A percentile compares a stretch with the other conserved stretches of the same genome.
Evolutionary conservation across 2,329 filamentous ascomycete genomes (phyloP).

Genomic region (Aspergillus tamarii): DNA sequence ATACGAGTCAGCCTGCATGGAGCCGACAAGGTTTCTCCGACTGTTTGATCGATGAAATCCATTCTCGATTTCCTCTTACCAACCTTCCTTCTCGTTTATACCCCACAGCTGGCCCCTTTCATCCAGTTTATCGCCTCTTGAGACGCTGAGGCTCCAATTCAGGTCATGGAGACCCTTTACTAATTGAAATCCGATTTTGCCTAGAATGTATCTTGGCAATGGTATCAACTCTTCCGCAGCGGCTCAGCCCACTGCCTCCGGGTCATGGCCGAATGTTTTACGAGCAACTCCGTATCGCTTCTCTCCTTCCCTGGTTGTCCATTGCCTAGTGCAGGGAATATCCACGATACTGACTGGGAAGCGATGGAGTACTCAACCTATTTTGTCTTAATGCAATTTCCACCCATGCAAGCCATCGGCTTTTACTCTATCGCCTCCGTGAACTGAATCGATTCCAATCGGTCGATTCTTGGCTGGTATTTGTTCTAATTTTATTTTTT

Average conservation of each 20-base stretch:
- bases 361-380: not conserved
- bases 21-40: constrained; percentile 6
- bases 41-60: not conserved
- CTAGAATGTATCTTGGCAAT: not conserved
- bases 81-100: not conserved
- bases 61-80: not conserved
- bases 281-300: not conserved
- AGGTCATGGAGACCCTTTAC: not conserved
- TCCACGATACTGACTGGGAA: not conserved
- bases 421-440: not conserved
- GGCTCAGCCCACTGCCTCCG: not conserved
- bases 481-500: not conserved
- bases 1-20: constrained; percentile 1
- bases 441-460: not conserved
- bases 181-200: not conserved
- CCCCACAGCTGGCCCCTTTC: constrained; percentile 4
- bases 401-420: constrained; percentile 8
- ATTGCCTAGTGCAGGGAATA: not conserved
- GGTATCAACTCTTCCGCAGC: not conserved
- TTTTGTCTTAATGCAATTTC: constrained; percentile 5
- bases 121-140: not conserved
- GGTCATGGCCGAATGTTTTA: not conserved
- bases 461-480: not conserved
- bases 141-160: not conserved
- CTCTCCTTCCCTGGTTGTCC: not conserved